Evolutionary conservation across 2,329 filamentous ascomycete species (phyloP), one percentile per base, ranked within the genome.

Genomic region (Aspergillus floridensis): DNA sequence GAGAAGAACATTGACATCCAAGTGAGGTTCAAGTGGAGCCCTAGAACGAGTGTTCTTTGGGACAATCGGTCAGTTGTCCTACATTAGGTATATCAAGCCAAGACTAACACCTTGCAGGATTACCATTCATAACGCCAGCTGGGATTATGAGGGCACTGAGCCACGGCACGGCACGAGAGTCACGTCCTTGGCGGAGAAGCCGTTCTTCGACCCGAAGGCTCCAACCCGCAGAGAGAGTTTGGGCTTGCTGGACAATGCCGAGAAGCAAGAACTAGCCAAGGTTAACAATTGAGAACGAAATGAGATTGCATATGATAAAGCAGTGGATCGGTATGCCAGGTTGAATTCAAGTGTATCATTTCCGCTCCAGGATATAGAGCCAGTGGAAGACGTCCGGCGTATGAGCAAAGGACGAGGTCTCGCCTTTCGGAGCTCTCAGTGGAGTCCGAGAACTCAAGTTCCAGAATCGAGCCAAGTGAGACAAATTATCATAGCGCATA

Each of bases 81-180:
- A 11, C 32, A 29, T 11, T 14, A n/a, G 5, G 8, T n/a, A 29
- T 5, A 6, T 4, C 11, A 22, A 12, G 35, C 16, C 3, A 2
- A 14, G 22, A 14, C 53, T 65, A 51, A 64, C 55, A 2, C 22
- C 22, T 32, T 16, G 26, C 53, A 85, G 86, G 44, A 88, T 90
- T 59, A 90, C 88, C 0, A 90, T 90, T 41, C 88, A 91, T 65
- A 90, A 89, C 62, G 88, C 88, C 0, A 87, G 84, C 66, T 91
- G 87, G 87, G 88, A 91, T 65, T 91, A 91, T 67, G 87, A 84
- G 35, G 86, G 86, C 1, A 80, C 77, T 21, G 80, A 90, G 68
- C 86, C 88, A 0, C 79, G 88, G 44, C 88, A 92, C 70, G 89
- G 89, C 2, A 91, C 88, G 0, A 80, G 89, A 29, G 88, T 92